Conservation (phyloP, 257 asterid genomes). For the Solanum sejunctum region DNA sequence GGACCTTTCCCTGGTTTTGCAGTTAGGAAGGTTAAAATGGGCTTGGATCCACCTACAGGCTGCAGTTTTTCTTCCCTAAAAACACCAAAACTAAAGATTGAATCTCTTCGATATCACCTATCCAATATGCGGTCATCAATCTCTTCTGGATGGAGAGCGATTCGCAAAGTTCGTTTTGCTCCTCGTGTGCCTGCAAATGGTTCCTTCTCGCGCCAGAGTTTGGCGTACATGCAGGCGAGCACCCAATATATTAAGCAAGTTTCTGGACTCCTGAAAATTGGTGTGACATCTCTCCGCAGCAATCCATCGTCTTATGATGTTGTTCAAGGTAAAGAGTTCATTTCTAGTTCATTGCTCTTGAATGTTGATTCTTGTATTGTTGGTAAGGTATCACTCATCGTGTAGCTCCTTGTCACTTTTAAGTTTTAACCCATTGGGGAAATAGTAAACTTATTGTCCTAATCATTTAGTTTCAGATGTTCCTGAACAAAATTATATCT, state of each 20-base stretch:
- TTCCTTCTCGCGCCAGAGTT: constrained; percentile 40
- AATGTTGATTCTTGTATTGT: not conserved
- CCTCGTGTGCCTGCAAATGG: constrained; percentile 28
- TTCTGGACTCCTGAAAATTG: constrained; percentile 42
- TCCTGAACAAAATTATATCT: not conserved
- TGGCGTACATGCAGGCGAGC: constrained; percentile 37
- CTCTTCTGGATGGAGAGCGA: constrained; percentile 34
- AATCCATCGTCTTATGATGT: constrained; percentile 33
- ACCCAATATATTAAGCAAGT: constrained; percentile 39
- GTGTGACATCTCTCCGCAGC: constrained; percentile 37
- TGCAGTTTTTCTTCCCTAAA: constrained; percentile 27
- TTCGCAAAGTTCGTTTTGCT: constrained; percentile 22
- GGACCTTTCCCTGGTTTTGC: constrained; percentile 7
- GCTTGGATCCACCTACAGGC: constrained; percentile 32
- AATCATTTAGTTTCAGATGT: not conserved
- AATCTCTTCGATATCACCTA: constrained; percentile 17
- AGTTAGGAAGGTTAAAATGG: constrained; percentile 38
- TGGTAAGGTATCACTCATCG: not conserved
- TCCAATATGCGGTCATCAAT: constrained; percentile 16
- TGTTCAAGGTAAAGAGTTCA: constrained; percentile 19
- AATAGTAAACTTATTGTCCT: not conserved
- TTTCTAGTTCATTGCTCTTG: not conserved
- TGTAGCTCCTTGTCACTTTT: not conserved
- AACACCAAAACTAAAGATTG: constrained; percentile 30
- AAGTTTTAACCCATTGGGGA: not conserved